These are phyloP conservation scores for Polygonum aviculare DNA, from an alignment of 148 eudicot genomes.

Conservation along the genomic window DNA sequence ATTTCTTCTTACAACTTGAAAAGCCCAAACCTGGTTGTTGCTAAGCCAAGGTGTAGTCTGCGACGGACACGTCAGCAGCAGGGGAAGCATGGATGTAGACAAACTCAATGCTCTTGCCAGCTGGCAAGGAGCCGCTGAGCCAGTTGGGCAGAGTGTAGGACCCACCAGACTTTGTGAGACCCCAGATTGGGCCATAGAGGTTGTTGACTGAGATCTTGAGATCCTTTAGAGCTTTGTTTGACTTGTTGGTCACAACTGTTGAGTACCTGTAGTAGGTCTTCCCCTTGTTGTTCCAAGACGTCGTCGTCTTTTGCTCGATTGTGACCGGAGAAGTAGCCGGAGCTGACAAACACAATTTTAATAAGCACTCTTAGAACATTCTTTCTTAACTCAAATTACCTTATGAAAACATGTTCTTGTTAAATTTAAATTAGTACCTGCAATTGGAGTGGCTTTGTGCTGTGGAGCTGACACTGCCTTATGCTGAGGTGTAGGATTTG, in stretches of 20 bases:
- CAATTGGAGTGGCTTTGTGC: slow-evolving; percentile 26
- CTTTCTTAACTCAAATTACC: neutral
- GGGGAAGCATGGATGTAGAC: slow-evolving; percentile 74
- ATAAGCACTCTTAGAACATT: neutral
- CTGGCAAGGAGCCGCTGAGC: slow-evolving; percentile 43
- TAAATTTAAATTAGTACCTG: slow-evolving; percentile 28
- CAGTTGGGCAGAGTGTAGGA: slow-evolving; percentile 66
- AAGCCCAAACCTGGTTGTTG: slow-evolving; percentile 9
- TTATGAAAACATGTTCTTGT: neutral
- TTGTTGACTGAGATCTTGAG: slow-evolving; percentile 52
- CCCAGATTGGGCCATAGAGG: slow-evolving; percentile 91
- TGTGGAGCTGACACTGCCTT: slow-evolving; percentile 32
- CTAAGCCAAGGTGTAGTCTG: slow-evolving; percentile 57
- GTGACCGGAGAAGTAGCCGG: slow-evolving; percentile 36
- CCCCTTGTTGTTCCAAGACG: slow-evolving; percentile 52
- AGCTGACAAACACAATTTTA: slow-evolving; percentile 16
- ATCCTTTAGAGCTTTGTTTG: slow-evolving; percentile 50
- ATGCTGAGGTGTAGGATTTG: slow-evolving; percentile 4
- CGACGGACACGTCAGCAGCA: slow-evolving; percentile 57
- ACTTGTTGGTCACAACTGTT: slow-evolving; percentile 66
- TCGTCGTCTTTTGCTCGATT: slow-evolving; percentile 48
- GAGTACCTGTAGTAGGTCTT: slow-evolving; percentile 91
- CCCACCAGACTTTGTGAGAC: slow-evolving; percentile 45
- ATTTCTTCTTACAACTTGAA: slow-evolving; percentile 25
- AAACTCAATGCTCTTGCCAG: slow-evolving; percentile 80